A percentile compares a stretch with the other conserved stretches of the same genome.
phyloP scores from a whole-genome alignment of 306 rosid genomes.

The Luffa acutangula region DNA sequence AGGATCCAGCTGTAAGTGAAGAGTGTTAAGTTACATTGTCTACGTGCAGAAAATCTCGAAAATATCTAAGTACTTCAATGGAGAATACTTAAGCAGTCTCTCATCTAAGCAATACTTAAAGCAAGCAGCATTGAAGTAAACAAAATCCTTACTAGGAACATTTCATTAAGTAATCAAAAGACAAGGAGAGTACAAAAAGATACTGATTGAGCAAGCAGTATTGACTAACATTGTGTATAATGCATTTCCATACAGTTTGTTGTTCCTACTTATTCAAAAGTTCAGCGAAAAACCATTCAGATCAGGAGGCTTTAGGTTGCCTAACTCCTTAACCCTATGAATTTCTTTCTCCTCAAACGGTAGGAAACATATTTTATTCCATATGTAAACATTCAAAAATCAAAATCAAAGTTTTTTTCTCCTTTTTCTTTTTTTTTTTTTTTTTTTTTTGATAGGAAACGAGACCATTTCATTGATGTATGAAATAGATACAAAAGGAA shows the following conservation, averaged over 20 bases:
- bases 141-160: neutral
- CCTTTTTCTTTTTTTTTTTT: too few relatives aligned
- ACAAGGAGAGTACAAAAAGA: neutral
- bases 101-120: neutral
- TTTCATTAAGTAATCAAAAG: neutral
- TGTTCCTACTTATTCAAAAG: slow-evolving; percentile 1
- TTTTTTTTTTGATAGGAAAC: too few relatives aligned
- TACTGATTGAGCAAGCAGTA: neutral
- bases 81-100: neutral
- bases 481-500: too few relatives aligned
- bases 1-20: slow-evolving; percentile 48
- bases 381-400: neutral
- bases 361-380: neutral
- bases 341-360: neutral
- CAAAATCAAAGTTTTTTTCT: neutral
- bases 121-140: neutral
- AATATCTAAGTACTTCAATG: neutral
- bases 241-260: neutral
- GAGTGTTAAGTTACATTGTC: neutral
- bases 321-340: neutral
- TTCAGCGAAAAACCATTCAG: neutral
- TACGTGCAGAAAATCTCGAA: neutral
- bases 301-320: neutral
- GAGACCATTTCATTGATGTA: too few relatives aligned
- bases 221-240: neutral